phyloP scores from a whole-genome alignment of 306 rosid species.

The Cajanus cajan region DNA sequence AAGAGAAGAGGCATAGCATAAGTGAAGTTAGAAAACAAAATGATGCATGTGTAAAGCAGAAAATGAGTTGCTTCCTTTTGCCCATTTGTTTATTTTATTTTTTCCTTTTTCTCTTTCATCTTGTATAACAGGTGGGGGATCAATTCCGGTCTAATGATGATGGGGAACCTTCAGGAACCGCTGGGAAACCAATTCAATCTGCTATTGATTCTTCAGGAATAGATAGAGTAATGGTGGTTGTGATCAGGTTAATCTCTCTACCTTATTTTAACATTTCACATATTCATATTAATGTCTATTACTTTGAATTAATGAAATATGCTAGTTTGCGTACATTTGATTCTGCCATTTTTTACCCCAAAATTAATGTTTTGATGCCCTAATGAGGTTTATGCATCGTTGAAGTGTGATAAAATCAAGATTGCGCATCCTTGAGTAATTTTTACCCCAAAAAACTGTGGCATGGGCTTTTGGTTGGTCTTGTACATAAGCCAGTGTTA shows the following conservation, averaged over 20 bases:
- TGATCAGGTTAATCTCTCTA: conserved; percentile 61
- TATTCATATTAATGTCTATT: not conserved
- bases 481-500: not conserved
- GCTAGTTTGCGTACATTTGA: not conserved
- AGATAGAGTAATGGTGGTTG: conserved; percentile 96
- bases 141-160: conserved; percentile 93
- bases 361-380: not conserved
- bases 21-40: not conserved
- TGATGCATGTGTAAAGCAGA: not conserved
- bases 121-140: conserved; percentile 70
- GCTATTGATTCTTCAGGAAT: conserved; percentile 85
- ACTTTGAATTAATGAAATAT: not conserved
- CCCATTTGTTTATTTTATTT: not conserved
- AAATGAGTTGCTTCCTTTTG: not conserved
- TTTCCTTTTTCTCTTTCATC: not conserved
- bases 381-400: not conserved
- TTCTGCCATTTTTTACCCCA: not conserved
- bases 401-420: not conserved
- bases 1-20: not conserved
- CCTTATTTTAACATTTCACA: conserved; percentile 5
- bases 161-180: conserved; percentile 92
- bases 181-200: conserved; percentile 89
- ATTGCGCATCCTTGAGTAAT: too few relatives aligned
- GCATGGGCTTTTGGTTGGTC: not conserved
- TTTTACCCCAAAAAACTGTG: not conserved